phyloP scores from a whole-genome alignment of 192 early-diverging fungal genomes.

The Dispira parvispora region DNA sequence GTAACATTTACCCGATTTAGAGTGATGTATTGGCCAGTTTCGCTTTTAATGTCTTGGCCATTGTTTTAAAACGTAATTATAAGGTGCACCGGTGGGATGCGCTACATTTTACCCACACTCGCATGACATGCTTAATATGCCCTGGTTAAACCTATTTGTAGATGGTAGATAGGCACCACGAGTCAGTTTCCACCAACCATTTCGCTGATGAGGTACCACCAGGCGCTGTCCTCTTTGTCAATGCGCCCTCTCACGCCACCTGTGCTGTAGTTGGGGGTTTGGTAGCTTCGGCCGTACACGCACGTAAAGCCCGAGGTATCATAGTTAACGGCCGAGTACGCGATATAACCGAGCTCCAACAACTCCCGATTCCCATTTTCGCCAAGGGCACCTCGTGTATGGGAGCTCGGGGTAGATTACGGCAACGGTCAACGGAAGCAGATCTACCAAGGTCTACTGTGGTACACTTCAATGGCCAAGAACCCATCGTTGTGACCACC shows the following conservation, averaged over 20 bases:
- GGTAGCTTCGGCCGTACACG: conserved; percentile 22
- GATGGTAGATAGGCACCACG: too few relatives aligned
- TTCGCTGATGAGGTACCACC: conserved; percentile 23
- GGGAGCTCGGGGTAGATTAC: conserved; percentile 10
- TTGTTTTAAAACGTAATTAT: too few relatives aligned
- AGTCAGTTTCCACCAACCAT: conserved; percentile 9
- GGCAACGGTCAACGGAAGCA: background rate
- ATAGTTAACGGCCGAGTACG: conserved; percentile 28
- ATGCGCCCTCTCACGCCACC: conserved; percentile 15
- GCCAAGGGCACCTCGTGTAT: conserved; percentile 17
- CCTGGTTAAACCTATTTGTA: too few relatives aligned
- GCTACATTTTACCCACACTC: too few relatives aligned
- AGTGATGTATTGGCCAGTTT: too few relatives aligned
- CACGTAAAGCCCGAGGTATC: conserved; percentile 18
- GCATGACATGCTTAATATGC: too few relatives aligned
- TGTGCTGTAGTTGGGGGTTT: conserved; percentile 38
- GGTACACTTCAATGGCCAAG: conserved; percentile 11
- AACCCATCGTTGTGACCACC: conserved; percentile 7
- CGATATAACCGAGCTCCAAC: conserved; percentile 25
- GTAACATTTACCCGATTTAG: too few relatives aligned
- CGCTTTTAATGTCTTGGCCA: too few relatives aligned
- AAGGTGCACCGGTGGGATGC: too few relatives aligned
- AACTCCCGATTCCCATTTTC: conserved; percentile 14
- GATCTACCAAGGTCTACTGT: background rate
- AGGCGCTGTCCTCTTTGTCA: conserved; percentile 25